Conservation (phyloP, 139 green algal genomes). For the Chlamydomonas sp. region DNA sequence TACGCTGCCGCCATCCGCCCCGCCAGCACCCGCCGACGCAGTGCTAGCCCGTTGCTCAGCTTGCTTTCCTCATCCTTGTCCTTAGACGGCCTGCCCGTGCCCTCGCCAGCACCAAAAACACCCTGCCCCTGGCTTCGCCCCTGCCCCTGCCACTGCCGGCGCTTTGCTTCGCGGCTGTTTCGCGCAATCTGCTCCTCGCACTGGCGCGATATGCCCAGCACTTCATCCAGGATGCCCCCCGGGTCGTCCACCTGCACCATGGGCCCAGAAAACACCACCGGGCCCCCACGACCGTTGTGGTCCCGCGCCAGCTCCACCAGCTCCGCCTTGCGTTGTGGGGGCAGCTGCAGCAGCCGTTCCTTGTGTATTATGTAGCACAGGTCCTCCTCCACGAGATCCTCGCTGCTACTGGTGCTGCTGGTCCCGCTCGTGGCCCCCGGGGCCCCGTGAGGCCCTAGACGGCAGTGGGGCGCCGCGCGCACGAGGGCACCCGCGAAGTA, state of each 20-base stretch:
- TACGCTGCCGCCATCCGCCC: no score
- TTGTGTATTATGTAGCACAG: constrained; percentile 3
- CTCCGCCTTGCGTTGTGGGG: background rate
- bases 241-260: background rate
- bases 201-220: background rate
- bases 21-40: no score
- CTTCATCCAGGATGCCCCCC: background rate
- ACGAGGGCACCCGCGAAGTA: no score
- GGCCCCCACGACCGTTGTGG: constrained; percentile 20
- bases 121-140: background rate
- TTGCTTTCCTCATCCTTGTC: no score
- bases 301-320: constrained; percentile 1
- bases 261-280: constrained; percentile 7
- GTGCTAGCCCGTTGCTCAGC: no score
- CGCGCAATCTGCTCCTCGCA: constrained; percentile 4
- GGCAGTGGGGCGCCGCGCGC: no score
- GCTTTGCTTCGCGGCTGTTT: background rate
- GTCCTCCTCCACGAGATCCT: constrained; percentile 27
- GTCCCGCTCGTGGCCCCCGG: no score
- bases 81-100: no score
- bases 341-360: constrained; percentile 1
- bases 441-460: no score
- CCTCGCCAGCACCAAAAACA: no score
- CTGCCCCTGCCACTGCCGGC: background rate
- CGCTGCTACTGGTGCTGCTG: no score